These are phyloP conservation scores for Vitis rotundifolia DNA, from an alignment of 164 flowering plant genomes.

Conservation along the genomic window DNA sequence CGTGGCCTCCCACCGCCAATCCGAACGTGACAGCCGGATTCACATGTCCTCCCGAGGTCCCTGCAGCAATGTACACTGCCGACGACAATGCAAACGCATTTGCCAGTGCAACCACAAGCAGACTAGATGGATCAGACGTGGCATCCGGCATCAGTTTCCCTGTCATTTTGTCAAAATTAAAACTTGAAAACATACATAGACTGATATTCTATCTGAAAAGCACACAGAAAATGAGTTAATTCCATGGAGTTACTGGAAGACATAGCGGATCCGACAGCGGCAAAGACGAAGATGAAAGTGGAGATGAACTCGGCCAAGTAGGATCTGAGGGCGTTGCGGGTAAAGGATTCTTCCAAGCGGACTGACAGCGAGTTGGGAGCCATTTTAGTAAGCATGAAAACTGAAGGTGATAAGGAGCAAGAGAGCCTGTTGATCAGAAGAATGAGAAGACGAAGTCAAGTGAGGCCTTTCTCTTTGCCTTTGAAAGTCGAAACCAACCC, in stretches of 20 bases:
- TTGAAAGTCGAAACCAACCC: too few species aligned
- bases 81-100: constrained; percentile 59
- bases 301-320: constrained; percentile 87
- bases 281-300: constrained; percentile 72
- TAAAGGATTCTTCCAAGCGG: constrained; percentile 34
- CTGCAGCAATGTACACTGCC: constrained; percentile 54
- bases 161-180: constrained; percentile 10
- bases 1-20: constrained; percentile 71
- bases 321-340: constrained; percentile 50
- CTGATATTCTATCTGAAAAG: too few species aligned
- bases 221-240: neutral
- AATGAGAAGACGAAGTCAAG: too few species aligned
- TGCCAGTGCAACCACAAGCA: constrained; percentile 59
- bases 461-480: too few species aligned
- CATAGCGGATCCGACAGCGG: constrained; percentile 65
- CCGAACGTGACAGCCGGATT: constrained; percentile 92
- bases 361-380: constrained; percentile 26
- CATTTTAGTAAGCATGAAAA: constrained; percentile 22
- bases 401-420: neutral
- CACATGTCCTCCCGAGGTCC: constrained; percentile 76
- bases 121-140: constrained; percentile 41
- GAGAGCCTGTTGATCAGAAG: too few species aligned
- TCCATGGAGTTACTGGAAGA: constrained; percentile 41
- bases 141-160: constrained; percentile 51
- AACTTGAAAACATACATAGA: too few species aligned